phyloP scores from a whole-genome alignment of 148 eudicot species.

The Spergularia marina region DNA sequence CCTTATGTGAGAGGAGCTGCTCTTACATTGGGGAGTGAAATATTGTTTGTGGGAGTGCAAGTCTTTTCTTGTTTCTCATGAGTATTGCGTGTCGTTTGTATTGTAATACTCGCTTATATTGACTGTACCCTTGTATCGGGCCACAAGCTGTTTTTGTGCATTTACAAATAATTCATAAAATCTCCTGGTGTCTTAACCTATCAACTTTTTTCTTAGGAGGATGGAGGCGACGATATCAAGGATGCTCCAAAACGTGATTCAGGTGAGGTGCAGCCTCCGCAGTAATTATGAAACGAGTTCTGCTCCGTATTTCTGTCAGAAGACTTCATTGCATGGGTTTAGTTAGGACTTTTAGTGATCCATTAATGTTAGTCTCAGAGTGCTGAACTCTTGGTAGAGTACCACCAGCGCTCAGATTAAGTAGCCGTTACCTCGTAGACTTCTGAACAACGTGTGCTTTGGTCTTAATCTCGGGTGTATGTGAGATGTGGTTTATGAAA shows the following conservation, averaged over 20 bases:
- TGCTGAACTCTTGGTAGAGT: slow-evolving; percentile 6
- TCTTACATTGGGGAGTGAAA: no score
- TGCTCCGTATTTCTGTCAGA: slow-evolving; percentile 23
- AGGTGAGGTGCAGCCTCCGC: slow-evolving; percentile 29
- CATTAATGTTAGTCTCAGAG: slow-evolving; percentile 14
- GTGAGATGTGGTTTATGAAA: slow-evolving; percentile 18
- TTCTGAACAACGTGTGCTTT: neutral
- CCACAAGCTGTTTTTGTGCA: no score
- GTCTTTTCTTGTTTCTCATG: no score
- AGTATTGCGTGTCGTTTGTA: no score
- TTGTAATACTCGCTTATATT: no score
- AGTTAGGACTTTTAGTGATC: slow-evolving; percentile 24
- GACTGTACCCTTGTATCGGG: no score
- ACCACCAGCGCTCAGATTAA: slow-evolving; percentile 13
- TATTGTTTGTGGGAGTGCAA: no score
- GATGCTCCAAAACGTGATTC: slow-evolving; percentile 50
- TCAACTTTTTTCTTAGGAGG: slow-evolving; percentile 38
- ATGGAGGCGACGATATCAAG: slow-evolving; percentile 61
- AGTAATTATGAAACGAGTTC: slow-evolving; percentile 22
- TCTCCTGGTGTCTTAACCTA: no score
- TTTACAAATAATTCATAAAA: no score
- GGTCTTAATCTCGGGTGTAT: slow-evolving; percentile 18
- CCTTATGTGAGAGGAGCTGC: no score
- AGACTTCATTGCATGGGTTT: slow-evolving; percentile 13
- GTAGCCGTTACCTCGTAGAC: neutral